Conservation (phyloP, 2,329 filamentous ascomycete genomes). For the Beauveria scarabaeidicola region DNA sequence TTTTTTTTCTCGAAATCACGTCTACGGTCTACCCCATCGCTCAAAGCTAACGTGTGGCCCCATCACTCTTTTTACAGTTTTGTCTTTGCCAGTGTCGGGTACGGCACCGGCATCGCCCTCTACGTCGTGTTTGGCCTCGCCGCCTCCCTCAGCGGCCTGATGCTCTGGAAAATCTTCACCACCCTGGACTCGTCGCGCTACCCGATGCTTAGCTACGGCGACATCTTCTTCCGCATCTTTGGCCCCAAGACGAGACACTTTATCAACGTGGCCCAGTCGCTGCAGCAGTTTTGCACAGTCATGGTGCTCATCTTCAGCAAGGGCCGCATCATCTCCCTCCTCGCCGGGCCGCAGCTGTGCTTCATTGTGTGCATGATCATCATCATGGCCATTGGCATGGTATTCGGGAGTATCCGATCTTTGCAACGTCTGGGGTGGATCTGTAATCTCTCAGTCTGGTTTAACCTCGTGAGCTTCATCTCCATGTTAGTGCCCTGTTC, state of each 20-base stretch:
- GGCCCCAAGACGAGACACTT: constrained; percentile 34
- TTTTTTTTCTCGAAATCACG: not conserved
- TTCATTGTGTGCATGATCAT: constrained; percentile 44
- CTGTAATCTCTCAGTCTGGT: constrained; percentile 47
- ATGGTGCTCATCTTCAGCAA: constrained; percentile 42
- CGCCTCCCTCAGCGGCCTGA: constrained; percentile 31
- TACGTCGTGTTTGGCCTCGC: constrained; percentile 35
- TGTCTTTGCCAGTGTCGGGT: constrained; percentile 26
- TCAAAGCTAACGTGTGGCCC: not conserved
- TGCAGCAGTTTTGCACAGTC: constrained; percentile 42
- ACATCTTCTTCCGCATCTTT: constrained; percentile 38
- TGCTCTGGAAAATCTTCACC: constrained; percentile 35
- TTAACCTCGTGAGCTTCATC: constrained; percentile 41
- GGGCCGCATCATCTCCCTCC: constrained; percentile 46
- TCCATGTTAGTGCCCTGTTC: constrained; percentile 19
- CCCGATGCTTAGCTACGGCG: constrained; percentile 36
- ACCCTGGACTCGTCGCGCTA: constrained; percentile 38
- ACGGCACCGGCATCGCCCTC: constrained; percentile 33
- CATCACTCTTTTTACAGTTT: not conserved
- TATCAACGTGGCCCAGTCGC: constrained; percentile 37
- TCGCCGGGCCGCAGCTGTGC: constrained; percentile 34
- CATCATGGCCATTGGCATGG: constrained; percentile 40
- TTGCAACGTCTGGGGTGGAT: constrained; percentile 45
- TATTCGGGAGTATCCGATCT: constrained; percentile 46
- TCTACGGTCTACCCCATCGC: not conserved